These are phyloP conservation scores for Xylaria bambusicola DNA, from an alignment of 495 filamentous ascomycete genomes.

Conservation along the genomic window DNA sequence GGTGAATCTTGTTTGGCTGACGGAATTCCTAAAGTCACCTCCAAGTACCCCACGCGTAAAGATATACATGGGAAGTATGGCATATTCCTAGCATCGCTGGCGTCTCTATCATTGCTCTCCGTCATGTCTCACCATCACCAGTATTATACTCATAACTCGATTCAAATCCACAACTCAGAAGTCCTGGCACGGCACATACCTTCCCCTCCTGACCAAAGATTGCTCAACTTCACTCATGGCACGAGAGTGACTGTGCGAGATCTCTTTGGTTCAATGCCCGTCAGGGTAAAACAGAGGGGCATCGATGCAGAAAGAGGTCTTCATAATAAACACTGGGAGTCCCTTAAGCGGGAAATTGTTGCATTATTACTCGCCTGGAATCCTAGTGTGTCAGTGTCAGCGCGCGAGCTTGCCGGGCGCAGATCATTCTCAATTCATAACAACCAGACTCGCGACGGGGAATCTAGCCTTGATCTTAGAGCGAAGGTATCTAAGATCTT, in stretches of 20 bases:
- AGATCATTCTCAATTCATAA: conserved; percentile 22
- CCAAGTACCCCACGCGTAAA: conserved; percentile 58
- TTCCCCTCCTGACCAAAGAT: conserved; percentile 60
- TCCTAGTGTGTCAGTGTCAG: conserved; percentile 41
- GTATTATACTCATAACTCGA: conserved; percentile 65
- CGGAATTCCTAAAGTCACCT: conserved; percentile 62
- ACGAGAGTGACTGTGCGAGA: conserved; percentile 81
- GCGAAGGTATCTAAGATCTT: conserved; percentile 56
- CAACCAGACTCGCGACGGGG: background rate
- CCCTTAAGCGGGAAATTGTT: conserved; percentile 59
- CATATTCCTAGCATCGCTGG: conserved; percentile 75
- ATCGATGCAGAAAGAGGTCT: conserved; percentile 58
- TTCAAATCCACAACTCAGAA: conserved; percentile 71
- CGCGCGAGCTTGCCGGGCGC: conserved; percentile 41
- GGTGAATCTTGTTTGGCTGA: background rate
- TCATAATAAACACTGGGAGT: conserved; percentile 62
- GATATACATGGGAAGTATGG: conserved; percentile 69
- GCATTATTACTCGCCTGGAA: conserved; percentile 70
- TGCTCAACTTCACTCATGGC: conserved; percentile 64
- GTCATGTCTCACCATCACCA: conserved; percentile 73
- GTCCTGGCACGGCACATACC: conserved; percentile 68
- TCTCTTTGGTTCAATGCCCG: conserved; percentile 93
- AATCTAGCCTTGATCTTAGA: conserved; percentile 28
- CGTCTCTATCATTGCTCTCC: conserved; percentile 73
- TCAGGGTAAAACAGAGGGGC: conserved; percentile 83